Evolutionary conservation across 306 rosid species (phyloP), one percentile per base, ranked within the genome.

Genomic region (Malus sieversii): DNA sequence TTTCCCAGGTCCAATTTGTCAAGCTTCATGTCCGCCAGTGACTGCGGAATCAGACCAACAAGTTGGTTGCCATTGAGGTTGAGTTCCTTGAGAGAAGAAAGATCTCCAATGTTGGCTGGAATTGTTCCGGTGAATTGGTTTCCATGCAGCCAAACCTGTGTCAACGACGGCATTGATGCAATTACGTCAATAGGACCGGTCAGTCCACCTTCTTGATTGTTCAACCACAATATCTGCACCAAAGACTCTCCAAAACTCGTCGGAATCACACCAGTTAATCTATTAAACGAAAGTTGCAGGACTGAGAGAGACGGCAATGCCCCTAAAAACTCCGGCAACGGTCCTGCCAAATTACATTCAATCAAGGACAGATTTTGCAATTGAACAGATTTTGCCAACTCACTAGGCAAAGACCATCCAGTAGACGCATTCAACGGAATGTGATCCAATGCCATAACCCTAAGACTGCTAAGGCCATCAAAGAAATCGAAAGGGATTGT

Each of bases 81-180:
- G 83, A 92, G 87, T 38, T 88, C 92, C 79, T 77, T 82, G 81
- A 92, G 81, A n/a, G 90, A 86, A 71, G 84, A 68, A 13, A 90
- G 85, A 63, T 87, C 84, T 58, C 90, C 96, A 71, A 90, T 88
- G 70, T 78, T 80, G 33, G 76, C 75, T 6, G 96, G 96, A 78
- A 92, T 92, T 68, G 75, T 81, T 55, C 96, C 91, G 0, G 86
- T 79, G 73, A 92, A 90, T 27, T 78, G 81, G 86, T 92, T 92
- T 52, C 98, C 98, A 81, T 90, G 98, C 29, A 92, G 75, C 98
- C 96, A 92, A 75, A 85, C 72, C n/a, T 85, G 89, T 38, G 87
- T 81, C 74, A 92, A 78, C 45, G 77, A 80, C 32, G 84, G 66
- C 98, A 90, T 90, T 61, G 92, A 84, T 22, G 88, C 76, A 75